These are phyloP conservation scores for Blastocrithidia nonstop DNA, from an alignment of 208 protist species.

Conservation along the genomic window DNA sequence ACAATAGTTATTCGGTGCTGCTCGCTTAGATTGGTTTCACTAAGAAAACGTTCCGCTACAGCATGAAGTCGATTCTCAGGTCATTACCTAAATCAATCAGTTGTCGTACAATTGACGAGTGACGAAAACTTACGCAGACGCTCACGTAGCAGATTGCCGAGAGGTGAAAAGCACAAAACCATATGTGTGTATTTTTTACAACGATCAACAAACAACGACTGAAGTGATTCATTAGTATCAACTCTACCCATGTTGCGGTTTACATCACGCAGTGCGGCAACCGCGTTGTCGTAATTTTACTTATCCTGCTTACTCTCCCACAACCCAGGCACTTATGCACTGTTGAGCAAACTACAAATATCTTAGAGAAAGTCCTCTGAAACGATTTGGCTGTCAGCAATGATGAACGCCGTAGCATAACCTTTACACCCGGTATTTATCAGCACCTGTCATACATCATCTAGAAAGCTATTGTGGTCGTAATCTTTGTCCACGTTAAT, in stretches of 20 bases:
- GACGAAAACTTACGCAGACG: slow-evolving; percentile 94
- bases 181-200: slow-evolving; percentile 91
- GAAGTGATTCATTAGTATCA: slow-evolving; percentile 73
- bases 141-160: slow-evolving; percentile 90
- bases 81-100: slow-evolving; percentile 98
- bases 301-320: slow-evolving; percentile 91
- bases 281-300: slow-evolving; percentile 77
- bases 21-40: slow-evolving; percentile 63
- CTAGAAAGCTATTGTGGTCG: slow-evolving; percentile 87
- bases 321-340: slow-evolving; percentile 90
- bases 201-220: slow-evolving; percentile 85
- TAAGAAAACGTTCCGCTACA: slow-evolving; percentile 82
- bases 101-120: slow-evolving; percentile 96
- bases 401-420: slow-evolving; percentile 89
- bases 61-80: slow-evolving; percentile 88
- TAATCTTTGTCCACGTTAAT: slow-evolving; percentile 92
- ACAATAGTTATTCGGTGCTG: slow-evolving; percentile 41
- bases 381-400: slow-evolving; percentile 94
- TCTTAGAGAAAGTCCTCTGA: slow-evolving; percentile 93
- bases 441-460: slow-evolving; percentile 91
- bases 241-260: slow-evolving; percentile 68
- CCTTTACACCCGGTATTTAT: slow-evolving; percentile 83
- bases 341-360: slow-evolving; percentile 95
- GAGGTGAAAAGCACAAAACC: slow-evolving; percentile 93
- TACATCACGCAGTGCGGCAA: slow-evolving; percentile 71